Evolutionary conservation across 2,329 filamentous ascomycete genomes (phyloP), one percentile per base, ranked within the genome.

Genomic region (Fusarium sp.): DNA sequence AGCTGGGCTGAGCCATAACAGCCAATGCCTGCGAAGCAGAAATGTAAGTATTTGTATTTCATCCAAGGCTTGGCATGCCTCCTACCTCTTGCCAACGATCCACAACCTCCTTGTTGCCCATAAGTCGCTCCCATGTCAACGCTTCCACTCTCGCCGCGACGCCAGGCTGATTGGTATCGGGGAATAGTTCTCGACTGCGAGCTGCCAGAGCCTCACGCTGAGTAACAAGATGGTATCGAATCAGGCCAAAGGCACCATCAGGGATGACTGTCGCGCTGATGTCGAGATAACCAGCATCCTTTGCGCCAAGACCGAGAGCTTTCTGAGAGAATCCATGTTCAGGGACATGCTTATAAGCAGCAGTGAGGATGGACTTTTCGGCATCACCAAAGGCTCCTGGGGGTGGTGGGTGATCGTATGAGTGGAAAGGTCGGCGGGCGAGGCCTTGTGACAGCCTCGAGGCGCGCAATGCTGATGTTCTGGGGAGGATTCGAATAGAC

Each of bases 61-160:
- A 50, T 36, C 17, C 31, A 45, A 45, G n/a, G 18, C 36, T 45
- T 9, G 31, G 17, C 34, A 38, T 33, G 7, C 33, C 20, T 80
- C 86, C 69, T 81, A 96, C 94, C 87, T 97, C 94, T 81, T 97
- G 93, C 94, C 93, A 97, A 51, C 91, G 88, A 63, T 88, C 86
- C 53, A 95, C 88, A 33, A 98, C 83, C 10, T 89, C 84, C 62
- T 80, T 82, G 78, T 98, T 98, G 48, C 87, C 92, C 75, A 89
- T 84, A 73, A 99, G 80, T 45, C 96, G 85, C 79, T 92, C 90
- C 88, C 96, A 90, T 2, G 93, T 87, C 75, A 98, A 79, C 2
- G 82, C 81, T 75, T 91, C 89, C 7, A 97, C 90, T 76, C 90
- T 94, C 5, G 84, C 83, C 14, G 88, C 86, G 3, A 92, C 80